A percentile compares a stretch with the other conserved stretches of the same genome.
Conservation (phyloP, 2,329 filamentous ascomycete species). For the Hirsutella minnesotensis region DNA sequence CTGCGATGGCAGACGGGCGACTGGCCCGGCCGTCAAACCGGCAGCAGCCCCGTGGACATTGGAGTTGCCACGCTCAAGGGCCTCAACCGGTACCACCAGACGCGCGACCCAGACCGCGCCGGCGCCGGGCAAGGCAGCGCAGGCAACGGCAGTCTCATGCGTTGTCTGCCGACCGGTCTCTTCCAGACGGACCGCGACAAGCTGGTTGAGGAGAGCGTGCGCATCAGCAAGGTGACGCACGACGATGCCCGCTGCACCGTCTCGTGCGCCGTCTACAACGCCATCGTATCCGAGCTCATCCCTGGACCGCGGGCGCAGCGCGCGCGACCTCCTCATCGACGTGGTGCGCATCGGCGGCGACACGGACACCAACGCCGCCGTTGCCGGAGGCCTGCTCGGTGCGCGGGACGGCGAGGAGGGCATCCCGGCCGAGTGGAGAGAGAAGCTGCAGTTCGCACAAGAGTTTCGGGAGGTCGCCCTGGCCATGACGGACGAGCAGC, state of each 20-base stretch:
- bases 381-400: slow-evolving; percentile 32
- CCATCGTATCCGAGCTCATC: slow-evolving; percentile 21
- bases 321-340: slow-evolving; percentile 33
- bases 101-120: slow-evolving; percentile 15
- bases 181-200: slow-evolving; percentile 18
- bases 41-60: slow-evolving; percentile 23
- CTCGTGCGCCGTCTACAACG: slow-evolving; percentile 28
- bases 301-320: slow-evolving; percentile 16
- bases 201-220: slow-evolving; percentile 18
- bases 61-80: slow-evolving; percentile 26
- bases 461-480: slow-evolving; percentile 20
- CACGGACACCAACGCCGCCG: slow-evolving; percentile 34
- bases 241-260: slow-evolving; percentile 22
- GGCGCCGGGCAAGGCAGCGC: slow-evolving; percentile 26
- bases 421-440: slow-evolving; percentile 28
- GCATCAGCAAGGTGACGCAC: slow-evolving; percentile 27
- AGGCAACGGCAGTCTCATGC: slow-evolving; percentile 36
- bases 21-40: slow-evolving; percentile 27
- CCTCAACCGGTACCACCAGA: slow-evolving; percentile 15
- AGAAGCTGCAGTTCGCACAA: slow-evolving; percentile 24
- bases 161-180: slow-evolving; percentile 31
- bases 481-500: not conserved
- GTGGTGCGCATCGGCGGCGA: slow-evolving; percentile 31
- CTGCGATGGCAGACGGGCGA: slow-evolving; percentile 28
- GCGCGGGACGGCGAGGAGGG: slow-evolving; percentile 29